Conservation (phyloP, 140 eudicot genomes). For the Oenanthe javanica region DNA sequence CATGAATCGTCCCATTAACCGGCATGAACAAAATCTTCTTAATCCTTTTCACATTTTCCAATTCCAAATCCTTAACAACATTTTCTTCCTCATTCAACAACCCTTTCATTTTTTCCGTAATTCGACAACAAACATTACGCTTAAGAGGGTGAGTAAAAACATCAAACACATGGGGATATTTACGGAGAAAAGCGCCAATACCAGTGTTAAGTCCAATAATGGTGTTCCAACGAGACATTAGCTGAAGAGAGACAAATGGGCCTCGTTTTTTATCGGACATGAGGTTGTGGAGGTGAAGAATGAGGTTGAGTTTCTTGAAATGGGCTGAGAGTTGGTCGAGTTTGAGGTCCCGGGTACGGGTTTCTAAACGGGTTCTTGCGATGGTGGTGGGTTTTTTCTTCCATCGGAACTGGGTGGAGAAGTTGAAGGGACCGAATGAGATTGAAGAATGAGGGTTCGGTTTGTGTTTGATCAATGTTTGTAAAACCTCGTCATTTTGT, state of each 20-base stretch:
- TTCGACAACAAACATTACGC: constrained; percentile 53
- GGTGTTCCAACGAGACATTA: constrained; percentile 59
- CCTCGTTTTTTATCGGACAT: constrained; percentile 49
- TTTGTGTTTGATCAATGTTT: not conserved
- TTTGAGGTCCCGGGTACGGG: constrained; percentile 64
- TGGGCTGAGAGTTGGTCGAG: constrained; percentile 47
- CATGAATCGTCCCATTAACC: constrained; percentile 51
- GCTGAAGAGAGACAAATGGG: constrained; percentile 60
- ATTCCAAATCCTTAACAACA: constrained; percentile 28
- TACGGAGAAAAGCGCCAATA: constrained; percentile 44
- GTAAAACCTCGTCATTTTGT: not conserved
- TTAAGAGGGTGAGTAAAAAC: constrained; percentile 69
- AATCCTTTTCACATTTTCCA: constrained; percentile 37
- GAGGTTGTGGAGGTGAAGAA: constrained; percentile 46
- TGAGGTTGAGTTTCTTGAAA: constrained; percentile 39
- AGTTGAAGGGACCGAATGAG: constrained; percentile 55
- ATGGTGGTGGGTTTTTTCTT: constrained; percentile 50
- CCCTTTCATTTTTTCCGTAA: constrained; percentile 31
- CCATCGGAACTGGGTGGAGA: constrained; percentile 54
- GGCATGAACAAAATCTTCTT: constrained; percentile 68
- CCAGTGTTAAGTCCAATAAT: constrained; percentile 45
- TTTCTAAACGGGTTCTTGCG: constrained; percentile 77
- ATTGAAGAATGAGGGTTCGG: not conserved
- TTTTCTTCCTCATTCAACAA: constrained; percentile 44
- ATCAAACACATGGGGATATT: constrained; percentile 76